phyloP scores from a whole-genome alignment of 1,139 yeast species.

The Saccharomycopsis phalli region DNA sequence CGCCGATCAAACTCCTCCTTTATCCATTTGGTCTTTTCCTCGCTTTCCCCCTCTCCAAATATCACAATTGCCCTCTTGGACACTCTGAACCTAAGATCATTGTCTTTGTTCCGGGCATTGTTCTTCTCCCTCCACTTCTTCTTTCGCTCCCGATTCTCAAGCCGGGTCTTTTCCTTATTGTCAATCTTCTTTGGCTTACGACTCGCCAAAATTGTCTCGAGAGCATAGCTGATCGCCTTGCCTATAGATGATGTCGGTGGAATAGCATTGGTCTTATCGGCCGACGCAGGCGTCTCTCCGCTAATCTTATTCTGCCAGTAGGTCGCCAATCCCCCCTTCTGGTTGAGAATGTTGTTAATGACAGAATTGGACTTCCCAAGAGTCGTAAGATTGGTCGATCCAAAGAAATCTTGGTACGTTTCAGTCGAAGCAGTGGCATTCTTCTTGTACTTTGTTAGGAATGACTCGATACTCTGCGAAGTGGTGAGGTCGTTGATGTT shows the following conservation, averaged over 20 bases:
- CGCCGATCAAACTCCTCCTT: conserved; percentile 63
- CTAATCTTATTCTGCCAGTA: conserved; percentile 19
- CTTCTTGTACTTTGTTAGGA: conserved; percentile 3
- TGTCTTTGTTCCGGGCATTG: conserved; percentile 74
- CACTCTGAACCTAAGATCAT: conserved; percentile 73
- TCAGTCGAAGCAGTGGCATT: conserved; percentile 1
- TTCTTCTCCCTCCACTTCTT: conserved; percentile 87
- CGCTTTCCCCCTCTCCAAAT: conserved; percentile 55
- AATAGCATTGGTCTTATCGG: conserved; percentile 19
- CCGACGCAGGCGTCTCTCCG: conserved; percentile 19
- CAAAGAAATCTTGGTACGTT: conserved; percentile 17
- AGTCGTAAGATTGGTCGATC: conserved; percentile 21
- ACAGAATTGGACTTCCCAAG: conserved; percentile 13
- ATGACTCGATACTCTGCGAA: conserved; percentile 1
- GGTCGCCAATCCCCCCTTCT: conserved; percentile 1
- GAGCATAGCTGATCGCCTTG: conserved; percentile 4
- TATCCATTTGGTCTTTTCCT: conserved; percentile 62
- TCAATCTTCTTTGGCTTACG: conserved; percentile 26
- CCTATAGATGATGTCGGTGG: conserved; percentile 17
- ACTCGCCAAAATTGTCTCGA: conserved; percentile 5
- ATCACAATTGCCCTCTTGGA: conserved; percentile 58
- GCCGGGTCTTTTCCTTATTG: conserved; percentile 49
- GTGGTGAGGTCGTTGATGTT: background rate
- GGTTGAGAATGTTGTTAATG: conserved; percentile 17
- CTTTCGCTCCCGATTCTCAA: conserved; percentile 78